Evolutionary conservation across 768 basidiomycete species (phyloP).

Genomic region (Psilocybe sp.): DNA sequence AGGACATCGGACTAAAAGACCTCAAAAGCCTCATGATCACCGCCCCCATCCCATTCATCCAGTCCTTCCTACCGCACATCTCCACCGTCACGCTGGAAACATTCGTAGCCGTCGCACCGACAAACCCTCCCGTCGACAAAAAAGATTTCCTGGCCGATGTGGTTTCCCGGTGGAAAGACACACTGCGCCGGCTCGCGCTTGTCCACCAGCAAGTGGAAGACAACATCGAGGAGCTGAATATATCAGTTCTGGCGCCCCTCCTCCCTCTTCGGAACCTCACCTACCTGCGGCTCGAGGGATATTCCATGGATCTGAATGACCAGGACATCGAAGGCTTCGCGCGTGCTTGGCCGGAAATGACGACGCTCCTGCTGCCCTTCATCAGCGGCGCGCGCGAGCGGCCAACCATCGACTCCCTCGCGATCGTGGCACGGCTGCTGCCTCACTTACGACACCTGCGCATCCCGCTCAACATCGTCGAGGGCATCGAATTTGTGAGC

Average conservation of each 20-base stretch:
- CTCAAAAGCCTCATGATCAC: conserved; percentile 24
- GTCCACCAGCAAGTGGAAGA: conserved; percentile 18
- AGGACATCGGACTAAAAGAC: conserved; percentile 24
- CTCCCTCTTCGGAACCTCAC: conserved; percentile 17
- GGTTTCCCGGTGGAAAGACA: conserved; percentile 19
- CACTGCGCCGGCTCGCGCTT: conserved; percentile 21
- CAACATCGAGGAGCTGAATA: conserved; percentile 10
- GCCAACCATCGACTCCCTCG: conserved; percentile 20
- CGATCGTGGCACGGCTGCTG: conserved; percentile 15
- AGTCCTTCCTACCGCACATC: conserved; percentile 20
- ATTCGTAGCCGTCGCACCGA: conserved; percentile 14
- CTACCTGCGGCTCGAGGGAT: conserved; percentile 25
- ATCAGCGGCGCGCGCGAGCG: conserved; percentile 12
- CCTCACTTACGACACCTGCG: conserved; percentile 18
- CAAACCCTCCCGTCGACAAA: conserved; percentile 15
- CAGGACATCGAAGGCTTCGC: conserved; percentile 21
- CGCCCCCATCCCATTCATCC: conserved; percentile 20
- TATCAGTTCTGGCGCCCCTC: conserved; percentile 19
- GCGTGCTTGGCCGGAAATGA: conserved; percentile 24
- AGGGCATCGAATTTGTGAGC: conserved; percentile 11
- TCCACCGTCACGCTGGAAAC: conserved; percentile 17
- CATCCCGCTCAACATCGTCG: conserved; percentile 20
- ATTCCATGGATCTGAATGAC: conserved; percentile 22
- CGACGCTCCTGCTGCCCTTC: conserved; percentile 22
- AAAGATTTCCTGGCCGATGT: conserved; percentile 18